Base-by-base conservation (phyloP, 1,284 basidiomycete species). In the Schizophyllum amplum region DNA sequence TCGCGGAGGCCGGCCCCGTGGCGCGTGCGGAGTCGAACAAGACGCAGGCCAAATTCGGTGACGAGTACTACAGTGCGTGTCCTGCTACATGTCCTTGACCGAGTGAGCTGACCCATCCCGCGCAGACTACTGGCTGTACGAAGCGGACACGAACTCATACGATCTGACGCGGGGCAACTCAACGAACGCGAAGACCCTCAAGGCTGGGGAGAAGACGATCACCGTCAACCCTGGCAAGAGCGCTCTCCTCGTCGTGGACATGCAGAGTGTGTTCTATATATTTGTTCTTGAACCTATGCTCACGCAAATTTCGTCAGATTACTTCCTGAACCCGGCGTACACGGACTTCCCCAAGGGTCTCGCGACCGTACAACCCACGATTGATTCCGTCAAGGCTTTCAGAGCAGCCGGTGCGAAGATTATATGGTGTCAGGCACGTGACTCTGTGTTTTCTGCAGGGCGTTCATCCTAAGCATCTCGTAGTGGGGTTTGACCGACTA, bases 181-280 rank as follows among this genome's bases (percentile, higher is more conserved):
- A 3, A 42, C 33, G 11, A 42, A 42, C 7, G 33, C 33, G 7
- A 42, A 42, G 33, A 42, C 33, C 13, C 33, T 42, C 33, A 42
- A 42, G 33, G 33, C 33, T 2, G 33, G 33, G 33, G 17, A 42
- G 33, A 42, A 42, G 33, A 42, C 33, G 33, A 42, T 42, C 33
- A 42, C 33, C 33, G 33, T 42, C 15, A 50, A 50, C 48, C 21
- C 24, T 11, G 21, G 20, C 15, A 22, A 50, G 48, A 24, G 48
- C 48, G 24, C 21, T 9, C 48, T 50, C 20, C 13, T 22, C 23
- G 74, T 87, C 27, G 76, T 87, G 58, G 86, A 87, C 65, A 87
- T 87, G 86, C 85, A 66, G 87, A 87, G 85, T 86, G 63, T 60
- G 75, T n/a, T n/a, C n/a, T n/a, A n/a, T n/a, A n/a, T n/a, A n/a